Base-by-base conservation (phyloP, 257 asterid species). In the Cordia subcordata region DNA sequence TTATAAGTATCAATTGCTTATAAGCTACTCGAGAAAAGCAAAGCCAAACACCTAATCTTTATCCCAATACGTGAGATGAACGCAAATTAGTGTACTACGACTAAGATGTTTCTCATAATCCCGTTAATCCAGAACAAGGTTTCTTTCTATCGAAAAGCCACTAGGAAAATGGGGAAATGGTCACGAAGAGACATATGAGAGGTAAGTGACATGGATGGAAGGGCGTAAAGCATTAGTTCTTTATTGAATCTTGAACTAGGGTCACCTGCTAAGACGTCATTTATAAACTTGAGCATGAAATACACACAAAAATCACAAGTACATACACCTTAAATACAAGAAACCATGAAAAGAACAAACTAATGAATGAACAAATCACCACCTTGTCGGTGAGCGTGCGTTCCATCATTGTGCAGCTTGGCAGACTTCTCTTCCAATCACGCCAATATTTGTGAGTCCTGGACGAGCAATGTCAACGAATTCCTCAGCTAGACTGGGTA, bases 311-410 rank as follows among this genome's bases (percentile, higher is more conserved):
- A 46, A 16, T 5, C 55, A 37, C 60, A 53, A 23, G 38, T 38
- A 22, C 64, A 64, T 54, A 47, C 40, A 53, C 22, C 55, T 35
- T 58, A 69, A 53, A 68, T 63, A 62, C 84, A 65, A 70, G 57
- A 40, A 57, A 19, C 51, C 51, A 61, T 59, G 47, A 58, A 56
- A 27, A 51, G 61, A 69, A 61, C 64, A 73, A 70, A 76, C 80
- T 57, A 79, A 79, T 70, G 73, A 75, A 77, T 71, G 27, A 76
- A 76, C 77, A 80, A 73, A 76, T 42, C 47, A 42, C 47, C 72
- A 67, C 66, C 62, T 64, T 58, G 60, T 74, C 63, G 56, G 37
- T 3, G 47, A 3, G n/a, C n/a, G 47, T 11, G 10, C 47, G 33
- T 15, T 18, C 54, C 12, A 21, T 21, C 54, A 17, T 4, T n/a